These are phyloP conservation scores for Arctium lappa DNA, from an alignment of 129 eudicot species.

Conservation along the genomic window DNA sequence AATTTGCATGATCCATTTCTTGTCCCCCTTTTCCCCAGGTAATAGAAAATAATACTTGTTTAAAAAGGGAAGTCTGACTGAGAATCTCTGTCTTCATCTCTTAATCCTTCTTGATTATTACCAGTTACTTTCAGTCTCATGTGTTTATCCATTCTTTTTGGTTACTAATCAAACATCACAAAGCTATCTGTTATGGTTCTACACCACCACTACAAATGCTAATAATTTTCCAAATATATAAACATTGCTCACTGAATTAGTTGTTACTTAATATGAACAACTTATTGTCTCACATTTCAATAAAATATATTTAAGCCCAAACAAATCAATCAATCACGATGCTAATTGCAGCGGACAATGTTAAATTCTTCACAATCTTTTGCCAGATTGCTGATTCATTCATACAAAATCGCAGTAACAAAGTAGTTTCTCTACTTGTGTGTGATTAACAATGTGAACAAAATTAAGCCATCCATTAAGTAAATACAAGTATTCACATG, in stretches of 20 bases:
- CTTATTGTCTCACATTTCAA: background rate
- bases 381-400: background rate
- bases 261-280: background rate
- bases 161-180: background rate
- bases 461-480: background rate
- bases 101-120: background rate
- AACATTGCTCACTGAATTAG: background rate
- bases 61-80: background rate
- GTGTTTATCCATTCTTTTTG: background rate
- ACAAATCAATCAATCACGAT: background rate
- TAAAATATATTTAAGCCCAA: conserved; percentile 5
- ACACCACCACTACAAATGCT: background rate
- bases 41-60: background rate
- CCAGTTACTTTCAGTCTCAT: background rate
- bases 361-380: background rate
- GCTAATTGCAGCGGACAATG: background rate
- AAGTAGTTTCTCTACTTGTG: background rate
- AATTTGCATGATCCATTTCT: background rate
- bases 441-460: background rate
- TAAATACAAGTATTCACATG: background rate
- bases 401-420: background rate
- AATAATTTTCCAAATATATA: background rate
- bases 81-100: background rate
- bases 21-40: background rate
- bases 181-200: background rate